These are phyloP conservation scores for Annulohypoxylon truncatum DNA, from an alignment of 2,329 filamentous ascomycete species.

Conservation along the genomic window DNA sequence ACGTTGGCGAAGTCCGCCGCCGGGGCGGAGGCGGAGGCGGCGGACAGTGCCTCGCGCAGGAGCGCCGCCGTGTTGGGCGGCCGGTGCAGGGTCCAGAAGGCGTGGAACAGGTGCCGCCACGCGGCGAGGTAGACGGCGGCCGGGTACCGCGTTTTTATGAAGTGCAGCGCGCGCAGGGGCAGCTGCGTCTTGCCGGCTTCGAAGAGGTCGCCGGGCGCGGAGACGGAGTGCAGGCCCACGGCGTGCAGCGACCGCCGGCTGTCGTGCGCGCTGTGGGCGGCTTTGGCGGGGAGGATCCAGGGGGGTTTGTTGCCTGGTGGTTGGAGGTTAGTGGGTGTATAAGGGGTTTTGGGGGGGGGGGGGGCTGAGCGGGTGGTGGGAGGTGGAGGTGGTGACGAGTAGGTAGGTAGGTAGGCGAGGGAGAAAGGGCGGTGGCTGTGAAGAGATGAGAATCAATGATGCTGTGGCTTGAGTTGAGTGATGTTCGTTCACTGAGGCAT, in stretches of 20 bases:
- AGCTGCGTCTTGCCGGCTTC: constrained; percentile 58
- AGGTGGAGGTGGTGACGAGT: background rate
- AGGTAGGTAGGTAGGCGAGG: no score
- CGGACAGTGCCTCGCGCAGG: constrained; percentile 35
- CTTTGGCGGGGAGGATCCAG: constrained; percentile 77
- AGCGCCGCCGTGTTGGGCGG: constrained; percentile 36
- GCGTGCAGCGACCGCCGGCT: constrained; percentile 53
- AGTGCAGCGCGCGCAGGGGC: constrained; percentile 74
- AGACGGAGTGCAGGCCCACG: constrained; percentile 53
- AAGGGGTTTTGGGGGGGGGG: background rate
- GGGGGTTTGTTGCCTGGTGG: constrained; percentile 76
- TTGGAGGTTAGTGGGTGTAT: constrained; percentile 2
- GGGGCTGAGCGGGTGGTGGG: background rate
- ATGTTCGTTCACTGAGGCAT: background rate
- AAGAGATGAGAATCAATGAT: background rate
- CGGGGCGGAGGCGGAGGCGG: no score
- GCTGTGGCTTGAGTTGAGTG: constrained; percentile 9
- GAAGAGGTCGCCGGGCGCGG: constrained; percentile 59
- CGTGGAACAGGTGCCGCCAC: constrained; percentile 66
- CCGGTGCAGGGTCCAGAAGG: constrained; percentile 64
- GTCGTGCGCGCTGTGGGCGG: constrained; percentile 63
- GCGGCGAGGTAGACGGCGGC: constrained; percentile 61
- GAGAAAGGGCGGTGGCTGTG: background rate
- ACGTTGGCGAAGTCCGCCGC: background rate
- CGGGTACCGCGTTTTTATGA: constrained; percentile 70